Percentiles rank a stretch among this genome's conserved stretches.
Conservation (phyloP, 441 rosid species). For the Gossypium aridum region DNA sequence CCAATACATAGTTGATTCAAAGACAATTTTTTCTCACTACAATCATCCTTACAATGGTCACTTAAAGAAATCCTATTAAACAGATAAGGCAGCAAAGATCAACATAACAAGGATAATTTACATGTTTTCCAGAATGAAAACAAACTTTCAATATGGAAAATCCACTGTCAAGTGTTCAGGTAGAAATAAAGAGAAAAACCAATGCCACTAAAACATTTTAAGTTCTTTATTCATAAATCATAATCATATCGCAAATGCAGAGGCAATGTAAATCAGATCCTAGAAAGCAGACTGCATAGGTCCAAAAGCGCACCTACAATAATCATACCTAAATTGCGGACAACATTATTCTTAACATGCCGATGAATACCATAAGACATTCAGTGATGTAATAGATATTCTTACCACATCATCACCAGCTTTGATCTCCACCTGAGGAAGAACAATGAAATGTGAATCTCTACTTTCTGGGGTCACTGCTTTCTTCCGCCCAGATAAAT, state of each 20-base stretch:
- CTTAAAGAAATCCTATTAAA: background rate
- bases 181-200: background rate
- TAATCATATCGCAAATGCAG: background rate
- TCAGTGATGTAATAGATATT: background rate
- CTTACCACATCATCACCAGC: constrained; percentile 95
- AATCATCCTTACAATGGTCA: constrained; percentile 5
- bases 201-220: background rate
- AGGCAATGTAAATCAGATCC: background rate
- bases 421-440: constrained; percentile 92
- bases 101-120: background rate
- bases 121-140: background rate
- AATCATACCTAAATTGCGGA: background rate
- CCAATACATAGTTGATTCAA: background rate
- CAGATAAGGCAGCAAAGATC: background rate
- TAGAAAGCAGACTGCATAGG: background rate
- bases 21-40: background rate
- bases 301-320: background rate
- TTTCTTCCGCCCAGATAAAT: constrained; percentile 63
- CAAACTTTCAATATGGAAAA: background rate
- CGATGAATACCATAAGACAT: background rate
- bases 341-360: background rate
- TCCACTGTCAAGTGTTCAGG: background rate
- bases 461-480: constrained; percentile 60
- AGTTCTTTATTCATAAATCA: background rate
- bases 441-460: constrained; percentile 74